Conservation (phyloP, 805 yeast species). For the Citeromyces matritensis region DNA sequence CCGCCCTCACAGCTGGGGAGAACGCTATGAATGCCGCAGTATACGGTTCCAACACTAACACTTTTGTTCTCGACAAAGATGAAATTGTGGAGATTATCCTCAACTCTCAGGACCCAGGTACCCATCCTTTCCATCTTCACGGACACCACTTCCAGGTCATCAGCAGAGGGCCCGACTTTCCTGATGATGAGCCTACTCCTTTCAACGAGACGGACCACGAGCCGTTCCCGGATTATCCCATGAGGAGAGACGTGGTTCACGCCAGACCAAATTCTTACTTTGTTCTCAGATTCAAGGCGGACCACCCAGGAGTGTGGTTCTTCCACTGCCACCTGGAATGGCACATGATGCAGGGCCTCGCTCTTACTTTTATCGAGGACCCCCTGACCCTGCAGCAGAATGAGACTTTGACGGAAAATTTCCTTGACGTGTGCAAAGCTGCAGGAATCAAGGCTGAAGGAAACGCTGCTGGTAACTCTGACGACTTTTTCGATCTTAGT, state of each 20-base stretch:
- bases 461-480: slow-evolving; percentile 80
- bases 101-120: slow-evolving; percentile 82
- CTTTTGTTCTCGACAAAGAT: slow-evolving; percentile 53
- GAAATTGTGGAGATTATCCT: slow-evolving; percentile 68
- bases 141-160: slow-evolving; percentile 84
- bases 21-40: slow-evolving; percentile 32
- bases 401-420: slow-evolving; percentile 50
- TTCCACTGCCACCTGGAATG: slow-evolving; percentile 99
- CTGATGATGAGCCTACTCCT: slow-evolving; percentile 37
- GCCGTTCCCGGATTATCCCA: slow-evolving; percentile 58
- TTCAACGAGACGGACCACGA: slow-evolving; percentile 38
- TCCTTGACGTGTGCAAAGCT: slow-evolving; percentile 41
- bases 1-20: slow-evolving; percentile 64
- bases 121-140: slow-evolving; percentile 95
- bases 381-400: slow-evolving; percentile 52
- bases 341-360: slow-evolving; percentile 94
- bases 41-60: slow-evolving; percentile 71
- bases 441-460: slow-evolving; percentile 42
- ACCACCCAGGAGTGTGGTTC: slow-evolving; percentile 96
- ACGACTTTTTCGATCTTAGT: slow-evolving; percentile 45
- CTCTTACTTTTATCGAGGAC: slow-evolving; percentile 68
- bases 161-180: slow-evolving; percentile 50
- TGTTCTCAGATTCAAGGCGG: slow-evolving; percentile 77
- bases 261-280: slow-evolving; percentile 77
- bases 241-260: slow-evolving; percentile 71